Percentiles rank a stretch among this genome's conserved stretches.
phyloP scores from a whole-genome alignment of 2,329 filamentous ascomycete genomes.

The Venturia pyrina region DNA sequence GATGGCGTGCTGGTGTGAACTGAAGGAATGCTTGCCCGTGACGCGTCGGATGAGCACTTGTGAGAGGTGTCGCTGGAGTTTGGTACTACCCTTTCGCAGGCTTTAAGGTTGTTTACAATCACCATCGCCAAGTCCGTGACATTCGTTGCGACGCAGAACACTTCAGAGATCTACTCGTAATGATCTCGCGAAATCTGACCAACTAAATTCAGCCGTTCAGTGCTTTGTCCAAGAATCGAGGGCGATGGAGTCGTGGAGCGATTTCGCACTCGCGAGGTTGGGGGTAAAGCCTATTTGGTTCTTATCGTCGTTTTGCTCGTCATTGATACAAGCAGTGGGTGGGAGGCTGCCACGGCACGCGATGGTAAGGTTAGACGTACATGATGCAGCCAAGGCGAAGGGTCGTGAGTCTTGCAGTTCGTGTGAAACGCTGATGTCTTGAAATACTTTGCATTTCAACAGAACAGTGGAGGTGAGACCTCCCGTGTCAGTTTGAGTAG shows the following conservation, averaged over 20 bases:
- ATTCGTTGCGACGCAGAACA: not conserved
- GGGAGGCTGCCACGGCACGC: not conserved
- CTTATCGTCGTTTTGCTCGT: not conserved
- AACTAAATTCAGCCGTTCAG: not conserved
- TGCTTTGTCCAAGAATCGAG: not conserved
- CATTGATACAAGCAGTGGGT: not conserved
- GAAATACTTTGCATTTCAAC: not conserved
- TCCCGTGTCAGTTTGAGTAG: not conserved
- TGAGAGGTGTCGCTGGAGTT: no score
- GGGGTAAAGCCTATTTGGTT: not conserved
- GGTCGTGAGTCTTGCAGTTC: not conserved
- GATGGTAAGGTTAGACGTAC: not conserved
- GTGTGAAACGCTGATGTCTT: not conserved
- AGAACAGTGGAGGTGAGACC: not conserved
- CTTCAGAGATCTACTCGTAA: not conserved
- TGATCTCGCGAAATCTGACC: not conserved
- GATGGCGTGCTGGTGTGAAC: not conserved
- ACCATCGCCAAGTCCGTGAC: not conserved
- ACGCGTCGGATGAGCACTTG: not conserved
- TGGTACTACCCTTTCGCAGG: no score
- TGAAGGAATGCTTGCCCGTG: not conserved
- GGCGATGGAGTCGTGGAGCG: not conserved
- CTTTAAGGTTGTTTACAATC: not conserved
- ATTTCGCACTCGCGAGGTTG: not conserved
- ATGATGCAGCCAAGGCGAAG: slow-evolving; percentile 1